Percentiles rank a stretch among this genome's conserved stretches.
phyloP scores from a whole-genome alignment of 2,329 filamentous ascomycete genomes.

The Aspergillus alliaceus region DNA sequence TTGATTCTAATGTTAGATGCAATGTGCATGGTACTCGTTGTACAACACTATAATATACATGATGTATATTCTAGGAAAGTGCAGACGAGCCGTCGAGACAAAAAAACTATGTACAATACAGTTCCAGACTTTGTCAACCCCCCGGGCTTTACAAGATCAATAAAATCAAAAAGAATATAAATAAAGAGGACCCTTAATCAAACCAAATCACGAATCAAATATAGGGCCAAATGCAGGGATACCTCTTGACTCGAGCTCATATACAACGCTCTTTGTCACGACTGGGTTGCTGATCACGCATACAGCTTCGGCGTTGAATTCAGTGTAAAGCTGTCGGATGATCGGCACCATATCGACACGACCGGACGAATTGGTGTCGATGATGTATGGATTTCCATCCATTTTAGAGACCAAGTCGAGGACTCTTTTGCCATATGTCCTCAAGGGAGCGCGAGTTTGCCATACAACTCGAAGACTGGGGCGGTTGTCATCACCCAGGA shows the following conservation, averaged over 20 bases:
- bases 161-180: conserved; percentile 1
- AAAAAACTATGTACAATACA: too few species aligned
- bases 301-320: conserved; percentile 63
- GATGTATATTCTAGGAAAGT: too few species aligned
- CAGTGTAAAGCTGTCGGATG: conserved; percentile 51
- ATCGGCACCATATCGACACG: conserved; percentile 62
- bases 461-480: conserved; percentile 62
- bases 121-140: background rate
- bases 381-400: conserved; percentile 64
- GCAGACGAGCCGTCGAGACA: too few species aligned
- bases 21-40: too few species aligned
- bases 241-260: conserved; percentile 65
- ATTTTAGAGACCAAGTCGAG: conserved; percentile 56
- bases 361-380: conserved; percentile 63
- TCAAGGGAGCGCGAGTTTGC: conserved; percentile 62
- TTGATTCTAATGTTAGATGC: too few species aligned
- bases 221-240: conserved; percentile 71
- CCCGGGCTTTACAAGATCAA: background rate
- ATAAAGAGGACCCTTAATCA: conserved; percentile 6
- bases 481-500: conserved; percentile 52
- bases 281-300: conserved; percentile 71
- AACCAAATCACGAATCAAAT: conserved; percentile 60
- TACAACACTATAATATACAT: too few species aligned
- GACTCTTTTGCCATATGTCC: conserved; percentile 62
- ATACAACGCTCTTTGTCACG: conserved; percentile 68